Evolutionary conservation across 2,329 filamentous ascomycete genomes (phyloP).

Genomic region (Penicillium fuscoglaucum): DNA sequence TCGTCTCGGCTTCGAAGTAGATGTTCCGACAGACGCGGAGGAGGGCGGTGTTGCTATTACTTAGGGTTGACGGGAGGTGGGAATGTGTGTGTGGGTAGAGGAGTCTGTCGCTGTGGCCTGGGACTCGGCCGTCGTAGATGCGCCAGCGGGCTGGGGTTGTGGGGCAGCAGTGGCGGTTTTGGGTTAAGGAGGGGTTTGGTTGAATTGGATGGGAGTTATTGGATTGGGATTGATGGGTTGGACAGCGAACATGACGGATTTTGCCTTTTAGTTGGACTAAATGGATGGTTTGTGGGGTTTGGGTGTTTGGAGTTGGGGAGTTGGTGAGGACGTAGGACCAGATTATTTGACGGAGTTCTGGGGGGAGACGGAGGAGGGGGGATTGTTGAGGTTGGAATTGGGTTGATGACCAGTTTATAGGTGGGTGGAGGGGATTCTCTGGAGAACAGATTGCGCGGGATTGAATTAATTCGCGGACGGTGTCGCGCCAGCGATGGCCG

Average conservation of each 20-base stretch:
- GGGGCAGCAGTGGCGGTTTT: conserved; percentile 38
- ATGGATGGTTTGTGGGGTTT: conserved; percentile 32
- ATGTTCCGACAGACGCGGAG: conserved; percentile 38
- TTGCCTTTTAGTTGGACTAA: conserved; percentile 39
- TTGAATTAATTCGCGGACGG: conserved; percentile 38
- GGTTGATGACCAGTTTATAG: conserved; percentile 14
- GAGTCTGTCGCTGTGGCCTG: conserved; percentile 23
- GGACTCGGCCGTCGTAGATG: conserved; percentile 19
- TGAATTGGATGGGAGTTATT: neutral
- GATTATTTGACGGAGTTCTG: conserved; percentile 42
- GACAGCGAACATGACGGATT: conserved; percentile 39
- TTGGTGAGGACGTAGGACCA: conserved; percentile 39
- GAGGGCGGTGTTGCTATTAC: conserved; percentile 26
- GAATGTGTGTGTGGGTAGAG: conserved; percentile 40
- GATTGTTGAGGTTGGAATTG: conserved; percentile 14
- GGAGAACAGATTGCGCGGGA: conserved; percentile 39
- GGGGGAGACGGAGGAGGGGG: conserved; percentile 33
- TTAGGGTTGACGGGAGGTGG: conserved; percentile 26
- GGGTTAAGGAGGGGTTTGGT: conserved; percentile 23
- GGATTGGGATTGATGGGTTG: neutral
- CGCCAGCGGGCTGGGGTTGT: conserved; percentile 36
- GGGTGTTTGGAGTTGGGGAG: neutral
- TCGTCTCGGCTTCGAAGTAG: conserved; percentile 34
- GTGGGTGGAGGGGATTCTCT: neutral
- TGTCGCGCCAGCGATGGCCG: conserved; percentile 38